Evolutionary conservation across 2,329 filamentous ascomycete genomes (phyloP).

Genomic region (Ramularia endophylla): DNA sequence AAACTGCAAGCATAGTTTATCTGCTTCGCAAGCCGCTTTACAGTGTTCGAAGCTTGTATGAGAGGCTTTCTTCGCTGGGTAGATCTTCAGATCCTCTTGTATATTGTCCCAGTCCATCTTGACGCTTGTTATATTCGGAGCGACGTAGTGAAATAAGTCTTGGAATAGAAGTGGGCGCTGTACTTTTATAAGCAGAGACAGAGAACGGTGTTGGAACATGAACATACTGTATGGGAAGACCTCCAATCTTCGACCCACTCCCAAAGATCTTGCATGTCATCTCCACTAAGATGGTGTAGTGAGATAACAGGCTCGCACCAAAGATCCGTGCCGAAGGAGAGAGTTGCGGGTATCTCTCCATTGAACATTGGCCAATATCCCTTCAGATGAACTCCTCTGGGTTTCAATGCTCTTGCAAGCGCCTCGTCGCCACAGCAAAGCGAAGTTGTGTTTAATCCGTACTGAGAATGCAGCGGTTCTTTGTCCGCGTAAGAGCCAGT

Average conservation of each 20-base stretch:
- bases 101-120: slow-evolving; percentile 14
- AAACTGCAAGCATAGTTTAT: slow-evolving; percentile 31
- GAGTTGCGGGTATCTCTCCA: slow-evolving; percentile 33
- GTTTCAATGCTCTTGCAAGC: slow-evolving; percentile 19
- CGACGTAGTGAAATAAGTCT: slow-evolving; percentile 7
- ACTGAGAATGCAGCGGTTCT: slow-evolving; percentile 18
- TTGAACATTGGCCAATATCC: slow-evolving; percentile 24
- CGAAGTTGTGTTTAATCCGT: slow-evolving; percentile 29
- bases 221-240: no score
- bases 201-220: no score
- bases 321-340: slow-evolving; percentile 37
- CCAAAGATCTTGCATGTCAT: slow-evolving; percentile 46
- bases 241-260: slow-evolving; percentile 38
- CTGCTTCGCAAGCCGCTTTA: slow-evolving; percentile 21
- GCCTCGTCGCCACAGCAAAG: slow-evolving; percentile 24
- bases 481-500: slow-evolving; percentile 36
- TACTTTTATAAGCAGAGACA: no score
- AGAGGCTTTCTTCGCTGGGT: not conserved
- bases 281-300: slow-evolving; percentile 42
- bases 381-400: slow-evolving; percentile 15
- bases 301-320: slow-evolving; percentile 47
- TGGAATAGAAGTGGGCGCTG: slow-evolving; percentile 6
- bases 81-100: not conserved
- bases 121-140: slow-evolving; percentile 7
- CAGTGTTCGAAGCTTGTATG: slow-evolving; percentile 12